Percentiles rank a stretch among this genome's conserved stretches.
Evolutionary conservation across 2,329 filamentous ascomycete genomes (phyloP).

Genomic region (Aspergillus sp.): DNA sequence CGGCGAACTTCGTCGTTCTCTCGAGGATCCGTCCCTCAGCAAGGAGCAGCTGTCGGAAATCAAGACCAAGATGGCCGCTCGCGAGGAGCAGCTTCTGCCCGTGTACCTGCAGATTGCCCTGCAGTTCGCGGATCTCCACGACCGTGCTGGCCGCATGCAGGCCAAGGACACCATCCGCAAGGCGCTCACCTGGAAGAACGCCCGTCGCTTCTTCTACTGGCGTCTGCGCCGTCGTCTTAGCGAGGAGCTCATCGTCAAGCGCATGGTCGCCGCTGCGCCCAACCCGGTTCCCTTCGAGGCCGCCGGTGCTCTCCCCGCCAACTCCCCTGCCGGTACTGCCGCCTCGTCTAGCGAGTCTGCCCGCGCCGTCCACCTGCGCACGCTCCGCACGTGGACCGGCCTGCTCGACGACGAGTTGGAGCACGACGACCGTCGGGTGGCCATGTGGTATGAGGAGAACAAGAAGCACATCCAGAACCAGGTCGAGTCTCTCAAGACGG

Average conservation of each 20-base stretch:
- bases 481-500: conserved; percentile 78
- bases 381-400: conserved; percentile 79
- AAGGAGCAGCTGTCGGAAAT: conserved; percentile 74
- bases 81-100: conserved; percentile 85
- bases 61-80: conserved; percentile 78
- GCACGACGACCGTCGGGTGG: conserved; percentile 76
- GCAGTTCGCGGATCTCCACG: conserved; percentile 95
- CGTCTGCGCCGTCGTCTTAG: conserved; percentile 93
- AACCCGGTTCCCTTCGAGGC: conserved; percentile 35
- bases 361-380: conserved; percentile 68
- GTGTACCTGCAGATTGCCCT: conserved; percentile 94
- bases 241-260: conserved; percentile 95
- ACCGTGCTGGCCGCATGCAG: conserved; percentile 95
- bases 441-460: conserved; percentile 96
- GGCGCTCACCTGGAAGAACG: conserved; percentile 79
- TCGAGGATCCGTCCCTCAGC: conserved; percentile 65
- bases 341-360: conserved; percentile 41
- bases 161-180: conserved; percentile 93
- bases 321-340: conserved; percentile 30
- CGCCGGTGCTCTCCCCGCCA: conserved; percentile 44
- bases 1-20: conserved; percentile 76
- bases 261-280: conserved; percentile 60
- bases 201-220: conserved; percentile 99
- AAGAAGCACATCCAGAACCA: conserved; percentile 77
- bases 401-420: conserved; percentile 68